Conservation (phyloP, 2,329 filamentous ascomycete species). For the Ceratocystis eucalypticola region DNA sequence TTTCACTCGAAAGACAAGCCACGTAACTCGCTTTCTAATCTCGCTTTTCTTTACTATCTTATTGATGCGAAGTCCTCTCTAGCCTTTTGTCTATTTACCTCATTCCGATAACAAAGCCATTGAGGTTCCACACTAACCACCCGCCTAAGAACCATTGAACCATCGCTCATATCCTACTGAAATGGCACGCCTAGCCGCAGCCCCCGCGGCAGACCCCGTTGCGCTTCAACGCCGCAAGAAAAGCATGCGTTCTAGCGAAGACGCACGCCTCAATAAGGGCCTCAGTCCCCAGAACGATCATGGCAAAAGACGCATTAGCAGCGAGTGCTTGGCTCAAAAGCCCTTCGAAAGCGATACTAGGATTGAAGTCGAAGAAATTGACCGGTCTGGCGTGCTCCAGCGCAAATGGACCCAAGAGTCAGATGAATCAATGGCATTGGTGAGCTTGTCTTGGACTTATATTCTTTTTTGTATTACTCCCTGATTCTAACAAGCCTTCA, state of each 20-base stretch:
- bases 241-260: not conserved
- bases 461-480: no score
- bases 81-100: no score
- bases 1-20: no score
- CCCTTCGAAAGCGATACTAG: not conserved
- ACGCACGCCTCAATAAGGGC: not conserved
- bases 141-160: not conserved
- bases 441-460: not conserved
- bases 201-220: not conserved
- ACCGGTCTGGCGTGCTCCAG: constrained; percentile 28
- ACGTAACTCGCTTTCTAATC: no score
- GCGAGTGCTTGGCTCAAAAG: not conserved
- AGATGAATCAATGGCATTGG: constrained; percentile 11
- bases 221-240: constrained; percentile 10
- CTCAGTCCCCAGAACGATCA: not conserved
- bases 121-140: no score
- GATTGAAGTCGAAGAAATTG: constrained; percentile 28
- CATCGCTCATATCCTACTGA: not conserved
- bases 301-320: not conserved
- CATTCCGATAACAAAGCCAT: no score
- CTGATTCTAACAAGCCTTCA: not conserved
- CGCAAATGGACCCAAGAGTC: constrained; percentile 25
- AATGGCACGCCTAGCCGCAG: constrained; percentile 13
- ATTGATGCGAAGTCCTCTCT: no score
- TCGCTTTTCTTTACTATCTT: no score